Conservation (phyloP, 257 asterid genomes). For the Phtheirospermum japonicum region DNA sequence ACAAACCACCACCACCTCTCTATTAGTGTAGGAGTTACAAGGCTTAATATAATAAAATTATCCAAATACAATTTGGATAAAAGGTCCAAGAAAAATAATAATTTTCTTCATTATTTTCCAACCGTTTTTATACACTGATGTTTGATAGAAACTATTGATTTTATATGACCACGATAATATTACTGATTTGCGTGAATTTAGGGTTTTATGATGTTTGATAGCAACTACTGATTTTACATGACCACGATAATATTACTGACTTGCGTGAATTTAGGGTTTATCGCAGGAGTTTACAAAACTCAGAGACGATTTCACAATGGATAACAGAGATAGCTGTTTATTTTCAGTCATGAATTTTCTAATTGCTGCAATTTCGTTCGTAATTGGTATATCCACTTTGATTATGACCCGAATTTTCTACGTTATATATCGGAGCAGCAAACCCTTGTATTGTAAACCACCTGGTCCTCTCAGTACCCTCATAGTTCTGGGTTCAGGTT, state of each 20-base stretch:
- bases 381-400: slow-evolving; percentile 41
- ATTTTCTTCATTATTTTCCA: too few relatives aligned
- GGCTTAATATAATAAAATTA: too few relatives aligned
- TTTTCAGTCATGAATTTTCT: slow-evolving; percentile 27
- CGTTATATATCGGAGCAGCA: slow-evolving; percentile 44
- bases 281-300: slow-evolving; percentile 20
- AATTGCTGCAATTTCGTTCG: slow-evolving; percentile 23
- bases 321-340: slow-evolving; percentile 22
- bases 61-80: too few relatives aligned
- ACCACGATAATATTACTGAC: slow-evolving; percentile 10
- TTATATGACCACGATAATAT: too few relatives aligned
- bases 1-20: too few relatives aligned
- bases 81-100: too few relatives aligned
- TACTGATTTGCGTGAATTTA: too few relatives aligned
- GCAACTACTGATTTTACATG: not conserved
- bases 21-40: too few relatives aligned
- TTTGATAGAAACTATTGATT: too few relatives aligned
- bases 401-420: slow-evolving; percentile 47
- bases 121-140: too few relatives aligned
- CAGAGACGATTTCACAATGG: slow-evolving; percentile 37
- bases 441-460: slow-evolving; percentile 31
- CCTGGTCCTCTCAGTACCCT: slow-evolving; percentile 52
- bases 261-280: not conserved
- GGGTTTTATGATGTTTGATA: too few relatives aligned
- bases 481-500: slow-evolving; percentile 83